Evolutionary conservation across 192 early-diverging fungal species (phyloP).

Genomic region (Coemansia sp.): DNA sequence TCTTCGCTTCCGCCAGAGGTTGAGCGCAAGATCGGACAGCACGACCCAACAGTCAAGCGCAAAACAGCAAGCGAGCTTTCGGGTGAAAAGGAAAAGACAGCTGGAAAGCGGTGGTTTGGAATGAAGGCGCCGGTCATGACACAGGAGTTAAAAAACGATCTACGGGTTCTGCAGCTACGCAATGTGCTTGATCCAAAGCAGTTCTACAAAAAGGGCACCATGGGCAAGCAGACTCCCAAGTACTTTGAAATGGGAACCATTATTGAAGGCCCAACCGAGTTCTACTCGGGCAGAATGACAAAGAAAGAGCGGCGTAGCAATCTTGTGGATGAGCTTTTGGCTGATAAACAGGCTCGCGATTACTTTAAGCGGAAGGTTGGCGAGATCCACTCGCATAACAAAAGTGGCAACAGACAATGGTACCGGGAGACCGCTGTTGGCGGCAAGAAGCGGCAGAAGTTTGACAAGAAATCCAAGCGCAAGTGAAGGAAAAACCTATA

Average conservation of each 20-base stretch:
- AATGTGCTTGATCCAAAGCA: slow-evolving; percentile 90
- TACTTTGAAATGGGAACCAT: slow-evolving; percentile 96
- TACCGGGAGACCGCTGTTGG: slow-evolving; percentile 22
- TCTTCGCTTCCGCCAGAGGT: slow-evolving; percentile 11
- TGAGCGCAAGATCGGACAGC: slow-evolving; percentile 6
- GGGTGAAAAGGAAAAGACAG: slow-evolving; percentile 26
- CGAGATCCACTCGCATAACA: slow-evolving; percentile 67
- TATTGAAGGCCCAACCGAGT: slow-evolving; percentile 83
- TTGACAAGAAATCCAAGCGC: neutral
- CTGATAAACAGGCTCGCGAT: slow-evolving; percentile 65
- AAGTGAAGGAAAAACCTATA: neutral
- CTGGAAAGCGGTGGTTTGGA: slow-evolving; percentile 79
- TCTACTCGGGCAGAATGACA: slow-evolving; percentile 82
- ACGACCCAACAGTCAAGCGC: slow-evolving; percentile 45
- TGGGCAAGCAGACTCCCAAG: slow-evolving; percentile 67
- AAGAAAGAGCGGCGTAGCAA: slow-evolving; percentile 82
- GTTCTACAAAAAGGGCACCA: slow-evolving; percentile 82
- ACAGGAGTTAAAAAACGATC: slow-evolving; percentile 83
- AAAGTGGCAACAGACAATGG: slow-evolving; percentile 45
- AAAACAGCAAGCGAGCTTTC: slow-evolving; percentile 17
- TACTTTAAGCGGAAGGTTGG: slow-evolving; percentile 89
- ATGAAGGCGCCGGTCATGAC: slow-evolving; percentile 84
- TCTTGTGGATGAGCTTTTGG: slow-evolving; percentile 86
- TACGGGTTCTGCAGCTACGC: slow-evolving; percentile 83
- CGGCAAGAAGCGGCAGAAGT: slow-evolving; percentile 2